Evolutionary conservation across 2,329 filamentous ascomycete species (phyloP).

Genomic region (Drechslerella stenobrocha): DNA sequence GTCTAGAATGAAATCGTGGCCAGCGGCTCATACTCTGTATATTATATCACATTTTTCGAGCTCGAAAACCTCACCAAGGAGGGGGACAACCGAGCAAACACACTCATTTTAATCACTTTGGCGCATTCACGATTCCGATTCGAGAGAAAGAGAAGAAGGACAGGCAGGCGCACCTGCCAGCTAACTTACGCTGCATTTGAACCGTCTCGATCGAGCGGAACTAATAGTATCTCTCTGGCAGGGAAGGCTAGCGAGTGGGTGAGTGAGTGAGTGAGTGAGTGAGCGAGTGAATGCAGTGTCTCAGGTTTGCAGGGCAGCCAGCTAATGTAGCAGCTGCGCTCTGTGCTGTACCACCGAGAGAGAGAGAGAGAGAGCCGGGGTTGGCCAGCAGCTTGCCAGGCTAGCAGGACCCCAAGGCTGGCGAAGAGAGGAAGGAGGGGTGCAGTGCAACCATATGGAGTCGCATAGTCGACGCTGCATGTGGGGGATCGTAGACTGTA

Average conservation of each 20-base stretch:
- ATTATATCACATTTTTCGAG: slow-evolving; percentile 1
- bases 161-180: too few species aligned
- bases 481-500: too few species aligned
- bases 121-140: neutral
- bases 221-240: slow-evolving; percentile 11
- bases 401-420: neutral
- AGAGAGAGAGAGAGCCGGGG: slow-evolving; percentile 6
- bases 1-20: neutral
- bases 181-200: slow-evolving; percentile 11
- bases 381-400: neutral
- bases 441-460: too few species aligned
- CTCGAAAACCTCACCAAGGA: neutral
- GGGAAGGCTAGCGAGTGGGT: too few species aligned
- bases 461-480: too few species aligned
- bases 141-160: slow-evolving; percentile 1
- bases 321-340: slow-evolving; percentile 26
- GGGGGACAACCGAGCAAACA: slow-evolving; percentile 1
- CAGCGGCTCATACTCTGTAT: neutral
- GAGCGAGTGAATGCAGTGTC: too few species aligned
- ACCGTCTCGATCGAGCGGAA: slow-evolving; percentile 46
- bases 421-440: neutral
- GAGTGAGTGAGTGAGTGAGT: too few species aligned
- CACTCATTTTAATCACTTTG: neutral
- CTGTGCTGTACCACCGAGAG: slow-evolving; percentile 34
- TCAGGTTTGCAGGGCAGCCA: slow-evolving; percentile 16